Conservation (phyloP, 2,329 filamentous ascomycete species). For the Fusarium neocosmosporiellum region DNA sequence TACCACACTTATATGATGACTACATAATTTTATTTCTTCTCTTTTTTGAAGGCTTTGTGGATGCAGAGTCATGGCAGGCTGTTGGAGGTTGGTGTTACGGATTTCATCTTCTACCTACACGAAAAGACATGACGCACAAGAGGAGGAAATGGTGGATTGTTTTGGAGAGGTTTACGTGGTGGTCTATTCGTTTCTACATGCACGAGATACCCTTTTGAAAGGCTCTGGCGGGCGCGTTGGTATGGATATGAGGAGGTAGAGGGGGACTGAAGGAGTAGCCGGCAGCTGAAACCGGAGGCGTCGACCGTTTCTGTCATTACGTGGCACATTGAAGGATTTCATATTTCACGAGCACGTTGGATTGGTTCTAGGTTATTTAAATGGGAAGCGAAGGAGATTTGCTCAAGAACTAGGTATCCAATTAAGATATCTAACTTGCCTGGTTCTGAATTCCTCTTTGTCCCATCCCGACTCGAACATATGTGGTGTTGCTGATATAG, state of each 20-base stretch:
- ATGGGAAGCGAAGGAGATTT: not conserved
- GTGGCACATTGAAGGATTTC: not conserved
- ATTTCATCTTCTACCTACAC: slow-evolving; percentile 7
- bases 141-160: slow-evolving; percentile 7
- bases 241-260: slow-evolving; percentile 8
- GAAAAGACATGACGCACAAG: slow-evolving; percentile 27
- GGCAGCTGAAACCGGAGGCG: not conserved
- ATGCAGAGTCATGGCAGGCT: slow-evolving; percentile 12
- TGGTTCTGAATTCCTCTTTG: not conserved
- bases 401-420: slow-evolving; percentile 26
- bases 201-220: slow-evolving; percentile 46
- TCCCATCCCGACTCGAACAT: not conserved
- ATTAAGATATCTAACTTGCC: slow-evolving; percentile 7
- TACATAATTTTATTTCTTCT: slow-evolving; percentile 30
- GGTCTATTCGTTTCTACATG: slow-evolving; percentile 45
- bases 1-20: slow-evolving; percentile 17
- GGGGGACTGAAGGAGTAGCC: not conserved
- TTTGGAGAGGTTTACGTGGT: slow-evolving; percentile 33
- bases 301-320: slow-evolving; percentile 4
- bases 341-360: not conserved
- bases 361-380: slow-evolving; percentile 8
- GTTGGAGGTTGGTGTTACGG: slow-evolving; percentile 14
- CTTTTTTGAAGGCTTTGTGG: slow-evolving; percentile 9
- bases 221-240: slow-evolving; percentile 31
- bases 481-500: not conserved